Evolutionary conservation across 352 stramenopile genomes (phyloP).

Genomic region (Globisporangium sylvaticum): DNA sequence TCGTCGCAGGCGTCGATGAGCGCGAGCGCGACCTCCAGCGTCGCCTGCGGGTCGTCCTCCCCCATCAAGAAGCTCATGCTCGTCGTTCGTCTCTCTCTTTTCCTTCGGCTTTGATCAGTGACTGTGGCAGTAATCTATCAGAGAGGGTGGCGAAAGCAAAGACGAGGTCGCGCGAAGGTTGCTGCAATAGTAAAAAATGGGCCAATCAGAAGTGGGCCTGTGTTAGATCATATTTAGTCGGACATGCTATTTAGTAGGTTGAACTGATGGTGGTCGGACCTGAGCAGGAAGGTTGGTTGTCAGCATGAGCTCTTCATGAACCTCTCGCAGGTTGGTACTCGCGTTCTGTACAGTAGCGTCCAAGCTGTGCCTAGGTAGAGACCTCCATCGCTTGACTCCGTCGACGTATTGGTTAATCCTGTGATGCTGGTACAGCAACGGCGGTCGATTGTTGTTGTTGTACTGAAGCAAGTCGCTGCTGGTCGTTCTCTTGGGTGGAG

Average conservation of each 20-base stretch:
- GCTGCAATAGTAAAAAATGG: neutral
- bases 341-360: neutral
- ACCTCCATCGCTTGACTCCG: too few species aligned
- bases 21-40: conserved; percentile 19
- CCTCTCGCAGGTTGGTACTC: neutral
- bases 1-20: conserved; percentile 20
- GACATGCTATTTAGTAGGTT: neutral
- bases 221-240: neutral
- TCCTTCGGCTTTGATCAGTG: neutral
- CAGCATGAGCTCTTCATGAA: too few species aligned
- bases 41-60: conserved; percentile 21
- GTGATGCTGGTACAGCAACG: too few species aligned
- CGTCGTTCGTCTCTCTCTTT: neutral
- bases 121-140: neutral
- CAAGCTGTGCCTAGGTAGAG: too few species aligned
- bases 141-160: neutral
- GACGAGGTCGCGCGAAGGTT: neutral
- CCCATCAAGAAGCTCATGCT: conserved; percentile 8
- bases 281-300: too few species aligned
- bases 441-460: too few species aligned
- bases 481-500: too few species aligned
- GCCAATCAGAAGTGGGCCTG: neutral
- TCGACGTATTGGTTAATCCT: too few species aligned
- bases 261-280: too few species aligned
- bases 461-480: too few species aligned